A percentile compares a stretch with the other conserved stretches of the same genome.
Evolutionary conservation across 108 stramenopile genomes (phyloP).

Genomic region (Skeletonema potamos): DNA sequence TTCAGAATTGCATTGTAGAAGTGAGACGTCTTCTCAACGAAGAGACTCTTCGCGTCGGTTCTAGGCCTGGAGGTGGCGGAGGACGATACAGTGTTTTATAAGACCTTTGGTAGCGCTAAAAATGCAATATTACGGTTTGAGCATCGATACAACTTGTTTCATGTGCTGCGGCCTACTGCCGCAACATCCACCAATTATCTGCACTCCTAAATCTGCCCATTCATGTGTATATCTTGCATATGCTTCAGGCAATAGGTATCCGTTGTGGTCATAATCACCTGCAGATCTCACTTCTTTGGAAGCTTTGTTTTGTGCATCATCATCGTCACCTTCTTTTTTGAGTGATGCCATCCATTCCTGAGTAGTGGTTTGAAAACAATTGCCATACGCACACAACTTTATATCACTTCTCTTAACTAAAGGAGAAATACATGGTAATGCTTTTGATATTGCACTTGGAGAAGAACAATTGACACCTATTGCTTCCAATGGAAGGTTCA

Average conservation of each 20-base stretch:
- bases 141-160: conserved; percentile 17
- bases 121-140: background rate
- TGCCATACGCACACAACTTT: conserved; percentile 36
- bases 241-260: conserved; percentile 15
- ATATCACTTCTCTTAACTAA: conserved; percentile 3
- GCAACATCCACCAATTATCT: conserved; percentile 45
- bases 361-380: conserved; percentile 48
- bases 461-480: conserved; percentile 49
- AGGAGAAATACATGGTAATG: conserved; percentile 13
- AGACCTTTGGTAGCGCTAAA: background rate
- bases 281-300: background rate
- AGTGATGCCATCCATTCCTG: conserved; percentile 45
- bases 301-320: background rate
- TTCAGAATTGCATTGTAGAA: conserved; percentile 81
- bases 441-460: conserved; percentile 35
- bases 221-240: conserved; percentile 26
- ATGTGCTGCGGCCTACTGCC: conserved; percentile 39
- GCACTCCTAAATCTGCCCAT: conserved; percentile 29
- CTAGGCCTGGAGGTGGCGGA: conserved; percentile 47
- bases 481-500: conserved; percentile 29
- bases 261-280: conserved; percentile 33
- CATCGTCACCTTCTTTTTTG: background rate
- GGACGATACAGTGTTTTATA: conserved; percentile 30
- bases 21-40: conserved; percentile 91
- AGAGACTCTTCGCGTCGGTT: conserved; percentile 84